Percentiles rank a stretch among this genome's conserved stretches.
These are phyloP conservation scores for Lophium mytilinum DNA, from an alignment of 495 filamentous ascomycete genomes.

Conservation along the genomic window DNA sequence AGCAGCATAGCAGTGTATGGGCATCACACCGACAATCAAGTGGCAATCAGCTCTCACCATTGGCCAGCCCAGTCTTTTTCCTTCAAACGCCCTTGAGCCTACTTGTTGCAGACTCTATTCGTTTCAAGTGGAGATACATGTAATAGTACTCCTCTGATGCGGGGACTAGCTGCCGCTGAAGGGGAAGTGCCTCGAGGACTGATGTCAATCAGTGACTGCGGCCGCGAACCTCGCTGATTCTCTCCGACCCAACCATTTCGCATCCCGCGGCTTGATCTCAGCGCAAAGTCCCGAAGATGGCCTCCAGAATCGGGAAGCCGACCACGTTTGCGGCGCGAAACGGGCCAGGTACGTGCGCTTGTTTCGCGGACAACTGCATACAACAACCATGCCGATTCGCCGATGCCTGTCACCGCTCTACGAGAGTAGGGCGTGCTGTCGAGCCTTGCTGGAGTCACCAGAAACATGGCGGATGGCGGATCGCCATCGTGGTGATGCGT, in stretches of 20 bases:
- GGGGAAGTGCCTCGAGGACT: slow-evolving; percentile 9
- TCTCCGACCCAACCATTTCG: slow-evolving; percentile 10
- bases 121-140: too few relatives aligned
- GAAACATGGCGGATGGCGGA: too few relatives aligned
- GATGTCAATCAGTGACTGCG: background rate
- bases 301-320: slow-evolving; percentile 9
- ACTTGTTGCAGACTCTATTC: too few relatives aligned
- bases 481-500: too few relatives aligned
- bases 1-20: background rate
- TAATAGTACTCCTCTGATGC: too few relatives aligned
- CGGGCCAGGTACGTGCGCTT: slow-evolving; percentile 18
- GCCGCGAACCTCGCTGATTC: background rate
- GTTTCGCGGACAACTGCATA: slow-evolving; percentile 18
- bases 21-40: background rate
- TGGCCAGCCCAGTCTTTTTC: background rate
- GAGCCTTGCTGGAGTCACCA: background rate
- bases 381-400: slow-evolving; percentile 19
- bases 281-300: slow-evolving; percentile 5
- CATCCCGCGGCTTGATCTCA: background rate
- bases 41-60: background rate
- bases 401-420: slow-evolving; percentile 3
- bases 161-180: background rate
- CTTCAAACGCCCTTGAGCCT: too few relatives aligned
- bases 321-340: slow-evolving; percentile 22
- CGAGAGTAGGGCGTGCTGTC: background rate